Conservation (phyloP, 768 basidiomycete species). For the Dictyophora rubrovolvata region DNA sequence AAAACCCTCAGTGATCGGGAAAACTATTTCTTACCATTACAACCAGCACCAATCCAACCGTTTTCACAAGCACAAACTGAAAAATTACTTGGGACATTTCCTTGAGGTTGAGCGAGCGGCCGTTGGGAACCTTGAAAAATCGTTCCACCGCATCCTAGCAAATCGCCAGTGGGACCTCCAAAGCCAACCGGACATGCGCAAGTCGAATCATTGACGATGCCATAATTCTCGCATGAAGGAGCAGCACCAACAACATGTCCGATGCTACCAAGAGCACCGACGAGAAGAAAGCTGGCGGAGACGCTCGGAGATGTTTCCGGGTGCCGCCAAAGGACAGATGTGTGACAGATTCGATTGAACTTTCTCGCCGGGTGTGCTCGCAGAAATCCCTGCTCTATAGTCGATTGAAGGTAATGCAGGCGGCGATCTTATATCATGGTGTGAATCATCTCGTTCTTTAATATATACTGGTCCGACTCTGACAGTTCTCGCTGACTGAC, state of each 20-base stretch:
- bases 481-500: no score
- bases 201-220: slow-evolving; percentile 38
- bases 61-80: slow-evolving; percentile 57
- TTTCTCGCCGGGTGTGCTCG: no score
- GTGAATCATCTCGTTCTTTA: no score
- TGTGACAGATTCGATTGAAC: no score
- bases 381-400: no score
- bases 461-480: no score
- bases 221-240: slow-evolving; percentile 60
- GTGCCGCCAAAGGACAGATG: no score
- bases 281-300: not conserved
- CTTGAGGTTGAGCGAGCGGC: slow-evolving; percentile 34
- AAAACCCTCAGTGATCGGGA: not conserved
- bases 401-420: no score
- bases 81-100: slow-evolving; percentile 21
- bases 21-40: slow-evolving; percentile 33
- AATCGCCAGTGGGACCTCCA: slow-evolving; percentile 58
- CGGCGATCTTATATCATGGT: no score
- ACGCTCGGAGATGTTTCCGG: no score
- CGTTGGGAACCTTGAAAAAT: slow-evolving; percentile 63
- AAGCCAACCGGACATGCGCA: slow-evolving; percentile 81
- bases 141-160: slow-evolving; percentile 69
- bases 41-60: slow-evolving; percentile 72
- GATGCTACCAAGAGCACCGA: not conserved
- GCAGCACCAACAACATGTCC: slow-evolving; percentile 4